Evolutionary conservation across 305 asterid genomes (phyloP).

Genomic region (Rubia tinctorum): DNA sequence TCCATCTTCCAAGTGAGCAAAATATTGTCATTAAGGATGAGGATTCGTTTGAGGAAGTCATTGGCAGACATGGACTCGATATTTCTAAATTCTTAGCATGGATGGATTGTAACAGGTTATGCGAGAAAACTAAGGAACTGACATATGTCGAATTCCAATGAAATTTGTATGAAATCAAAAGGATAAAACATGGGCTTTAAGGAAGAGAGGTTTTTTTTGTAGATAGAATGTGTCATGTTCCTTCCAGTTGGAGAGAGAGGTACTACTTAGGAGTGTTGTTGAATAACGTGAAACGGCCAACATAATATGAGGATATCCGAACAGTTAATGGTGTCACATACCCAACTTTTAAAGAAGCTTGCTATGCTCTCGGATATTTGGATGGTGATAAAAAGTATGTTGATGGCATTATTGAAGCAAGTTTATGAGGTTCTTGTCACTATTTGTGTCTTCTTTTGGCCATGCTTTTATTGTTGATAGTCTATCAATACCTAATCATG

Average conservation of each 20-base stretch:
- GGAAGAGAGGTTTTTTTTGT: background rate
- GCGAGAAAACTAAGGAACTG: background rate
- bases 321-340: background rate
- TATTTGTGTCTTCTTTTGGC: too few species aligned
- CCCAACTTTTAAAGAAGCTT: conserved; percentile 1
- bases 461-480: too few species aligned
- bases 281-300: background rate
- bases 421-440: too few species aligned
- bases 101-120: background rate
- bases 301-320: background rate
- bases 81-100: background rate
- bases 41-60: background rate
- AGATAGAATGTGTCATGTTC: background rate
- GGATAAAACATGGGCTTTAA: background rate
- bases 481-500: too few species aligned
- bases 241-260: background rate
- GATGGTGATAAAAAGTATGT: too few species aligned
- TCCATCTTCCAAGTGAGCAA: background rate
- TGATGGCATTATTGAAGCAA: too few species aligned
- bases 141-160: background rate
- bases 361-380: background rate
- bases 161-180: conserved; percentile 6
- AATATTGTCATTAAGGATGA: background rate
- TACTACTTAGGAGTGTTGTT: background rate
- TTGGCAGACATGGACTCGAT: background rate